These are phyloP conservation scores for Rugonectria rugulosa DNA, from an alignment of 2,329 filamentous ascomycete species.

Conservation along the genomic window DNA sequence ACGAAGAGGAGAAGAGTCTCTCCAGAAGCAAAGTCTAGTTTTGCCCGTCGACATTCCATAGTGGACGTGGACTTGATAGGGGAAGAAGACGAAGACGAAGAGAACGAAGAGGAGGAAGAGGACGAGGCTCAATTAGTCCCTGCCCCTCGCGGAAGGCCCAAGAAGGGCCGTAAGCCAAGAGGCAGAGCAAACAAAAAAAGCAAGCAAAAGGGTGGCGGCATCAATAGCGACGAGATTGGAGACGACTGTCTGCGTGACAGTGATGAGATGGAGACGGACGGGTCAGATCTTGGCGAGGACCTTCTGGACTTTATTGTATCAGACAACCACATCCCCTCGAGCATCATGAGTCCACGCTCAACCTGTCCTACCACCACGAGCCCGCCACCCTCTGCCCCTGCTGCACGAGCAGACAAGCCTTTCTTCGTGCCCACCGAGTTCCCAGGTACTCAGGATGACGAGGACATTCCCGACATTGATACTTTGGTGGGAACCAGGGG, in stretches of 20 bases:
- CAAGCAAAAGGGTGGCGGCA: constrained; percentile 37
- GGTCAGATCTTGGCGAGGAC: constrained; percentile 58
- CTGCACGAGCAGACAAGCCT: constrained; percentile 31
- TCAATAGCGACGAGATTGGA: constrained; percentile 56
- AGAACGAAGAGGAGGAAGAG: constrained; percentile 26
- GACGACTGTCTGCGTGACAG: constrained; percentile 61
- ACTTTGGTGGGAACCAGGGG: constrained; percentile 31
- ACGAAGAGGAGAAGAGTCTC: constrained; percentile 35
- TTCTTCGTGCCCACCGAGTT: constrained; percentile 51
- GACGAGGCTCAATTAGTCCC: constrained; percentile 22
- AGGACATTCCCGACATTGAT: constrained; percentile 49
- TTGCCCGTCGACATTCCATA: constrained; percentile 23
- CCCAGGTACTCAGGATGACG: constrained; percentile 50
- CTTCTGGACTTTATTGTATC: constrained; percentile 65
- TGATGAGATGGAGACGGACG: constrained; percentile 55
- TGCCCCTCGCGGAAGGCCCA: constrained; percentile 24
- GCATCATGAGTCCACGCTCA: constrained; percentile 43
- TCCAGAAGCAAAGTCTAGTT: constrained; percentile 8
- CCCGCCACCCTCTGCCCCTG: constrained; percentile 30
- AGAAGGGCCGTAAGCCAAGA: constrained; percentile 28
- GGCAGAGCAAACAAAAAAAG: constrained; percentile 33
- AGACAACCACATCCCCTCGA: constrained; percentile 53
- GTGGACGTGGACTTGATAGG: constrained; percentile 25
- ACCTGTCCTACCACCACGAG: constrained; percentile 37
- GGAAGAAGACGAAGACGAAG: constrained; percentile 30